These are phyloP conservation scores for Cladosporium sp. DNA, from an alignment of 2,329 filamentous ascomycete species.

Conservation along the genomic window DNA sequence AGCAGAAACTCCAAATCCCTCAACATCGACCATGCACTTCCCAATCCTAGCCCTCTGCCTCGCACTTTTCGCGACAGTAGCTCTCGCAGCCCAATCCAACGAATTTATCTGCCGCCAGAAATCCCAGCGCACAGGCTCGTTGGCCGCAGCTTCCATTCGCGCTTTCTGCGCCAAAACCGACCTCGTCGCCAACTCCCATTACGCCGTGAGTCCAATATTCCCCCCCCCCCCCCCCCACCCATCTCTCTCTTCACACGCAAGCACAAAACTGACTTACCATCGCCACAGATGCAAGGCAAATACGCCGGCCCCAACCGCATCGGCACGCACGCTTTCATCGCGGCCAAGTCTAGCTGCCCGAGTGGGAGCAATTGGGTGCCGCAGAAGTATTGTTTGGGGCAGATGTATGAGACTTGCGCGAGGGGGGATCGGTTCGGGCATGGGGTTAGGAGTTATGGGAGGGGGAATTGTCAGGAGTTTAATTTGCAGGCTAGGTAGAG, in stretches of 20 bases:
- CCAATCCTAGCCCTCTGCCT: constrained; percentile 1
- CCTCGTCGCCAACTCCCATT: background rate
- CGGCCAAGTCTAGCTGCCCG: constrained; percentile 1
- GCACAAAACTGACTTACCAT: too few species aligned
- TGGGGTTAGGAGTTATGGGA: constrained; percentile 11
- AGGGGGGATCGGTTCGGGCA: background rate
- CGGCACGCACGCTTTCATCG: constrained; percentile 9
- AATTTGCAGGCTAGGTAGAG: constrained; percentile 5
- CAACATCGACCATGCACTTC: constrained; percentile 1
- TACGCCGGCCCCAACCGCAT: constrained; percentile 3
- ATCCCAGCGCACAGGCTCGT: constrained; percentile 6
- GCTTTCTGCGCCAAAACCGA: background rate
- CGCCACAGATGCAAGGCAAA: background rate
- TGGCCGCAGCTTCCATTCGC: constrained; percentile 4
- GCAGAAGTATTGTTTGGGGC: constrained; percentile 3
- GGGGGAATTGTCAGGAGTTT: constrained; percentile 1
- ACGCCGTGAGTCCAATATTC: background rate
- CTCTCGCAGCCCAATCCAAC: constrained; percentile 9
- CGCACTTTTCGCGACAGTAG: background rate
- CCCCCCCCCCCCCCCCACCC: too few species aligned
- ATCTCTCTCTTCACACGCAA: too few species aligned
- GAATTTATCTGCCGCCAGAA: constrained; percentile 3
- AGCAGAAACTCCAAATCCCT: too few species aligned
- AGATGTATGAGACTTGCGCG: constrained; percentile 4
- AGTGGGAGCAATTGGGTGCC: background rate